Evolutionary conservation across 331 rosid genomes (phyloP).

Genomic region (Rhamnella rubrinervis): DNA sequence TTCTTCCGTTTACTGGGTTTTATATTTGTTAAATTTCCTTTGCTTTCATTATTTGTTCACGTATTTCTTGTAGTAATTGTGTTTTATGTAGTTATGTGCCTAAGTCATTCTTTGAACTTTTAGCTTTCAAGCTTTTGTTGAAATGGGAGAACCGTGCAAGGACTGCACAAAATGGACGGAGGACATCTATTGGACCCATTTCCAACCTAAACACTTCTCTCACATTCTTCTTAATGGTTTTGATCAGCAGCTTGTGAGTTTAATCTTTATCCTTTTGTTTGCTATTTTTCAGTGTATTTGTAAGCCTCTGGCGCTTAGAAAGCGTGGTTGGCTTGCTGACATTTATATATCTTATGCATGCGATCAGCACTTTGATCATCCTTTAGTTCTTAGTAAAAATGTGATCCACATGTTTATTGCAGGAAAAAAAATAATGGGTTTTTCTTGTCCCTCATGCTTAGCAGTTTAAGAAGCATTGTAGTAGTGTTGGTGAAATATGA

Average conservation of each 20-base stretch:
- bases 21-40: no score
- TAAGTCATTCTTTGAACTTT: background rate
- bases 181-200: constrained; percentile 64
- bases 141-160: constrained; percentile 29
- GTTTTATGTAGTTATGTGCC: background rate
- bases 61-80: background rate
- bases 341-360: background rate
- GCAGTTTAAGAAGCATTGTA: background rate
- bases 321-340: background rate
- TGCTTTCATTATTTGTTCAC: no score
- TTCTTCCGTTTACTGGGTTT: no score
- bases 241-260: constrained; percentile 29
- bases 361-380: no score
- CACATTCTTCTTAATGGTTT: constrained; percentile 36
- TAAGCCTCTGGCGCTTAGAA: background rate
- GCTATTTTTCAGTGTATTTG: background rate
- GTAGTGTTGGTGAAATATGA: background rate
- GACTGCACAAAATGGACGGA: constrained; percentile 46
- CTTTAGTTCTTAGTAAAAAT: no score
- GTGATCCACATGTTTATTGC: background rate
- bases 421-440: background rate
- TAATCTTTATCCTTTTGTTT: background rate
- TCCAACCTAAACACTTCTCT: constrained; percentile 45
- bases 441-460: background rate
- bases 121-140: background rate